phyloP scores from a whole-genome alignment of 345 rosid genomes.

The Lepidium aucheri region DNA sequence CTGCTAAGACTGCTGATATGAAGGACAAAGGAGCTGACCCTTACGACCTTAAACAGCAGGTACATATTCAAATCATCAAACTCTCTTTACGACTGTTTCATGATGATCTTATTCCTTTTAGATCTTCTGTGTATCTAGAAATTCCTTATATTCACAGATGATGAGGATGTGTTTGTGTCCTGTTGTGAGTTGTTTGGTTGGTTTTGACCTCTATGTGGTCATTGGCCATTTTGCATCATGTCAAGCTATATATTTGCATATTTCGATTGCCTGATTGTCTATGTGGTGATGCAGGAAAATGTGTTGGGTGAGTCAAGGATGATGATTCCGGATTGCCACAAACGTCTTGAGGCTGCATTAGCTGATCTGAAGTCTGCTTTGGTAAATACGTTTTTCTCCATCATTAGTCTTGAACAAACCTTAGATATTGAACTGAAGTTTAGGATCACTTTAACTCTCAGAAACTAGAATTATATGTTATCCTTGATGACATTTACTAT shows the following conservation, averaged over 20 bases:
- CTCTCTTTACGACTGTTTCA: no score
- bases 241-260: not conserved
- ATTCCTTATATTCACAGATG: not conserved
- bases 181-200: not conserved
- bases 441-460: not conserved
- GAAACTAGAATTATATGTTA: not conserved
- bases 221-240: not conserved
- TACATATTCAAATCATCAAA: not conserved
- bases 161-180: not conserved
- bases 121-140: not conserved
- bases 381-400: constrained; percentile 33
- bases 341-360: constrained; percentile 74
- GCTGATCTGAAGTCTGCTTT: constrained; percentile 64
- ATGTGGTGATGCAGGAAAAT: constrained; percentile 53
- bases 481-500: not conserved
- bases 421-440: not conserved
- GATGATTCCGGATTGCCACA: constrained; percentile 93
- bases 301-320: constrained; percentile 96
- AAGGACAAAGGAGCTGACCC: constrained; percentile 89
- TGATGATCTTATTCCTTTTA: no score
- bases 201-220: not conserved
- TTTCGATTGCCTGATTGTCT: not conserved
- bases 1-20: constrained; percentile 77
- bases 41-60: constrained; percentile 96
- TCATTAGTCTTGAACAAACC: not conserved